phyloP scores from a whole-genome alignment of 192 early-diverging fungal species.

The Coemansia interrupta region DNA sequence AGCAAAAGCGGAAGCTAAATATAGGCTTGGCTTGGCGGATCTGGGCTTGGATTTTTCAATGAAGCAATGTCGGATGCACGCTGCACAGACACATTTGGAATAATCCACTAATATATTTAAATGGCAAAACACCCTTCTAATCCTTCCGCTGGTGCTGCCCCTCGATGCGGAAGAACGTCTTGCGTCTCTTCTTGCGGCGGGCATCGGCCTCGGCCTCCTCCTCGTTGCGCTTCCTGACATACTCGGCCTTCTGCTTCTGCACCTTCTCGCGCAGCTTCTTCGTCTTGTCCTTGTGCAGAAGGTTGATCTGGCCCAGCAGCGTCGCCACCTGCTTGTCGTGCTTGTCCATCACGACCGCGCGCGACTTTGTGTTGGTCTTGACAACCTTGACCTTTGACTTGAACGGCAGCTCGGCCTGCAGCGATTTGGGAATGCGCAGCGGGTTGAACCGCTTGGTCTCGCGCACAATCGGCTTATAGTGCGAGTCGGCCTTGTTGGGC shows the following conservation, averaged over 20 bases:
- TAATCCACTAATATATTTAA: not conserved
- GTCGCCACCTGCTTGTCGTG: conserved; percentile 84
- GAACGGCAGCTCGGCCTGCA: conserved; percentile 84
- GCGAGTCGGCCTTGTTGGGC: conserved; percentile 78
- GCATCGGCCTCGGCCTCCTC: conserved; percentile 50
- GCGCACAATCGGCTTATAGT: conserved; percentile 83
- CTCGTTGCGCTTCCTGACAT: conserved; percentile 53
- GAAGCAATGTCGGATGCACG: not conserved
- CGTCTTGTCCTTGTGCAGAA: conserved; percentile 68
- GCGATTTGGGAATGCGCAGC: conserved; percentile 73
- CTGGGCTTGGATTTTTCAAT: no score
- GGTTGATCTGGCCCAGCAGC: conserved; percentile 79
- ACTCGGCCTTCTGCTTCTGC: conserved; percentile 55
- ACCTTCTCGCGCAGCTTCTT: conserved; percentile 63
- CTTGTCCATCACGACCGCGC: conserved; percentile 87
- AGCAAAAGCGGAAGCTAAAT: not conserved
- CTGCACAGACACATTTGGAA: not conserved
- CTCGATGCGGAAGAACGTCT: conserved; percentile 67
- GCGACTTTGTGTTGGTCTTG: conserved; percentile 31
- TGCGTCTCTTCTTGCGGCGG: conserved; percentile 67
- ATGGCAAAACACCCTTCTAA: not conserved
- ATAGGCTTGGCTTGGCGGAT: not conserved
- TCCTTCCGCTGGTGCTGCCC: conserved; percentile 42
- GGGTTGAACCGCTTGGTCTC: conserved; percentile 74
- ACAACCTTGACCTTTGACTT: conserved; percentile 78